Evolutionary conservation across 805 yeast species (phyloP).

Genomic region (Tetrapisispora taiwanensis): DNA sequence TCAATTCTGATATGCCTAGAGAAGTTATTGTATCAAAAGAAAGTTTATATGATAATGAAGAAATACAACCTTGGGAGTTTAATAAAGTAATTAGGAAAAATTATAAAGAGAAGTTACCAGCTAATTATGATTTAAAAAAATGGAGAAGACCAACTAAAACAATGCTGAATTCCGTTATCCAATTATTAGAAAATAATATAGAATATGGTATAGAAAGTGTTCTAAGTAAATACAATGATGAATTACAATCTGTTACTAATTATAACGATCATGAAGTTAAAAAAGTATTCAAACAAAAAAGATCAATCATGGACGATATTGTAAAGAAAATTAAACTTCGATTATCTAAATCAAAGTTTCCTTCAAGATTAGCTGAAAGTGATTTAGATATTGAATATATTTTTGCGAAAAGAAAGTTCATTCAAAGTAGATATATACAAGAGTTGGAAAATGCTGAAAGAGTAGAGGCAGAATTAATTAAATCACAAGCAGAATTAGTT

Average conservation of each 20-base stretch:
- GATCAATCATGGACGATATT: constrained; percentile 17
- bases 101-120: constrained; percentile 14
- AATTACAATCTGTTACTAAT: constrained; percentile 10
- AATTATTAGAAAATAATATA: constrained; percentile 19
- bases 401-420: constrained; percentile 22
- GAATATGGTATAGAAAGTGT: constrained; percentile 16
- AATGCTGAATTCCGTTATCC: constrained; percentile 13
- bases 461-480: constrained; percentile 15
- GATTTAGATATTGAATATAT: constrained; percentile 26
- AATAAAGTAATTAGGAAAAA: constrained; percentile 12
- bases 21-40: neutral
- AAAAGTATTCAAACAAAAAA: constrained; percentile 12
- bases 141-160: constrained; percentile 19
- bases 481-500: constrained; percentile 16
- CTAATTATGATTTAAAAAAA: constrained; percentile 13
- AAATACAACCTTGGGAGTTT: constrained; percentile 20
- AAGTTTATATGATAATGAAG: neutral
- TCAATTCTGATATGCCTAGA: neutral
- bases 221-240: constrained; percentile 15
- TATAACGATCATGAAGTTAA: constrained; percentile 10
- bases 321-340: constrained; percentile 16
- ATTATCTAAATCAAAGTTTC: constrained; percentile 17
- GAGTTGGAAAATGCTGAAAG: constrained; percentile 18
- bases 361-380: constrained; percentile 15
- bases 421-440: constrained; percentile 18